Evolutionary conservation across 805 yeast species (phyloP), one percentile per base, ranked within the genome.

Genomic region (Candida manassasensis): DNA sequence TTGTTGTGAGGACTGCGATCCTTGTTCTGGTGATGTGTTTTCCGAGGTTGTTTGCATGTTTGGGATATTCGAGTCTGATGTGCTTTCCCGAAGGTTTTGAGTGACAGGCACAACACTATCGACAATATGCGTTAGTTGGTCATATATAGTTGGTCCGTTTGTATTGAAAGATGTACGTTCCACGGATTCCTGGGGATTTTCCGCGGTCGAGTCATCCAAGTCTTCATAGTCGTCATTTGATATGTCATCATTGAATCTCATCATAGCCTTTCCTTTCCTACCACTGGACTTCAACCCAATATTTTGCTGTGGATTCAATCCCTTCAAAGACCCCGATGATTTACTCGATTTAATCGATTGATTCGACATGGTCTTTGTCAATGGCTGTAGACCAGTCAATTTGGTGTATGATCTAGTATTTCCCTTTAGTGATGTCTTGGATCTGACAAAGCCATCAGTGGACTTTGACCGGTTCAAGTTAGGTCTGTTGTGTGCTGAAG

Each of bases 181-280:
- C 27, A 14, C 9, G n/a, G n/a, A n/a, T 13, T 29, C 32, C 13
- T 15, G 13, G 11, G 14, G 32, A 18, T 29, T 19, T 12, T 25
- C 21, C 19, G 16, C 24, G 21, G 31, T 29, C 29, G 21, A 7
- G 13, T 37, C 50, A 15, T 40, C 59, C 5, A 45, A 48, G 41
- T 65, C 71, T 46, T 67, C 72, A 38, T 53, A 64, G 11, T 62
- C 64, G 9, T 58, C 59, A 34, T 59, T 59, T 13, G 52, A 55
- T 15, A 35, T 39, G 37, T 63, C 68, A 27, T 65, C 71, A 37
- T 67, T 66, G 34, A 67, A 50, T 19, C 48, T 48, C 40, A 67
- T 45, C 4, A 67, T 66, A 8, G 70, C 73, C 32, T 52, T 54
- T 2, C 64, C 71, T 32, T 63, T 59, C 27, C 52, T 53, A 5